Percentiles rank a stretch among this genome's conserved stretches.
Evolutionary conservation across 768 basidiomycete genomes (phyloP).

Genomic region (Tylopilus intermedius): DNA sequence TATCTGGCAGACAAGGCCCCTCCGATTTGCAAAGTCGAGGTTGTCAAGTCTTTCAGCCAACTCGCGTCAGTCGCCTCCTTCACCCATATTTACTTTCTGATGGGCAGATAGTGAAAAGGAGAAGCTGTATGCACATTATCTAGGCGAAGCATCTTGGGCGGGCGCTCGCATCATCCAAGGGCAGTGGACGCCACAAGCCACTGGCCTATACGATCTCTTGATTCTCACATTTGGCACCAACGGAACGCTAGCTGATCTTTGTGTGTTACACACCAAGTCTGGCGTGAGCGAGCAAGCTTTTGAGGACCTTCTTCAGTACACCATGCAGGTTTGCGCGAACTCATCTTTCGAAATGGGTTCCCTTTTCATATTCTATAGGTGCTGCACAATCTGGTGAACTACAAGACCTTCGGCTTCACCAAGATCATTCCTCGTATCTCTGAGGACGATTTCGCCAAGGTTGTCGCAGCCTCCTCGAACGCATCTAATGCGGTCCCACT

Average conservation of each 20-base stretch:
- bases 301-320: conserved; percentile 66
- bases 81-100: background rate
- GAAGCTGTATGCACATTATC: conserved; percentile 73
- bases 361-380: conserved; percentile 21
- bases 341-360: background rate
- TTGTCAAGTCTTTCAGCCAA: conserved; percentile 63
- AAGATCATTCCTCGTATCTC: conserved; percentile 78
- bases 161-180: conserved; percentile 79
- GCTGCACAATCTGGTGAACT: conserved; percentile 53
- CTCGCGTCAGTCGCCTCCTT: conserved; percentile 44
- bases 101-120: conserved; percentile 53
- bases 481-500: conserved; percentile 49
- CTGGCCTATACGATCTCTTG: conserved; percentile 65
- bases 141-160: conserved; percentile 74
- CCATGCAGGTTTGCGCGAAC: conserved; percentile 51
- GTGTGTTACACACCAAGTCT: conserved; percentile 46
- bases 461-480: conserved; percentile 59
- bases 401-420: conserved; percentile 77
- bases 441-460: conserved; percentile 54
- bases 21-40: conserved; percentile 71
- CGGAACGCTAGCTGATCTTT: conserved; percentile 54
- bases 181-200: conserved; percentile 75
- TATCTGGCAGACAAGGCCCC: conserved; percentile 73
- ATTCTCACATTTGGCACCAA: conserved; percentile 62
- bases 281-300: conserved; percentile 58